phyloP scores from a whole-genome alignment of 306 rosid species.

The Trichosanthes cucumerina region DNA sequence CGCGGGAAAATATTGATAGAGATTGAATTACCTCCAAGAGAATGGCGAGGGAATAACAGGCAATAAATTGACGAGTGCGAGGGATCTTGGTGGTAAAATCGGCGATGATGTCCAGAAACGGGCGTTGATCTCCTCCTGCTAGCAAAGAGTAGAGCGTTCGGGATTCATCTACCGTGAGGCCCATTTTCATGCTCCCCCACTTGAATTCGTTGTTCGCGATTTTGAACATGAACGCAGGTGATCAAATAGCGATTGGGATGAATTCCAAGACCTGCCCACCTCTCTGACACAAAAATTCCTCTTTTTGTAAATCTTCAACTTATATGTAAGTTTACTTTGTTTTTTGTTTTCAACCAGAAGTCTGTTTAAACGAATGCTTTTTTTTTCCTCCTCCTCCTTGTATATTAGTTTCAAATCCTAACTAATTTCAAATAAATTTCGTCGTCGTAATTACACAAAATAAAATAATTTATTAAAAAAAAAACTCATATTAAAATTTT shows the following conservation, averaged over 20 bases:
- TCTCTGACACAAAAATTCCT: neutral
- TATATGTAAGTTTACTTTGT: neutral
- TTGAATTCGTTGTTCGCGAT: neutral
- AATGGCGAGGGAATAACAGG: slow-evolving; percentile 55
- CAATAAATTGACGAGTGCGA: slow-evolving; percentile 39
- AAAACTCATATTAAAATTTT: too few relatives aligned
- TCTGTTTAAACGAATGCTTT: neutral
- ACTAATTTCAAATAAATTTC: too few relatives aligned
- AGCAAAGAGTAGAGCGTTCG: slow-evolving; percentile 36
- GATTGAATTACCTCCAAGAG: slow-evolving; percentile 45
- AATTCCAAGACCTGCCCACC: neutral
- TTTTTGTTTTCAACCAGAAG: neutral
- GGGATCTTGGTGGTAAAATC: slow-evolving; percentile 54
- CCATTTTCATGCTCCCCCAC: slow-evolving; percentile 25
- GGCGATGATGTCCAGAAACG: slow-evolving; percentile 46
- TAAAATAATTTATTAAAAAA: too few relatives aligned
- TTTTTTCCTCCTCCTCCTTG: too few relatives aligned
- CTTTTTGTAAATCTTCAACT: neutral
- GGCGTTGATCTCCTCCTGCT: slow-evolving; percentile 42
- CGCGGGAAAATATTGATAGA: neutral
- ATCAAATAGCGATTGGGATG: neutral
- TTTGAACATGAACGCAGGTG: neutral
- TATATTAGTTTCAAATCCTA: too few relatives aligned
- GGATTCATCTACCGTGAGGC: slow-evolving; percentile 52
- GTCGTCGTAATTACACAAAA: too few relatives aligned